phyloP scores from a whole-genome alignment of 306 rosid genomes.

The Oemleria cerasiformis region DNA sequence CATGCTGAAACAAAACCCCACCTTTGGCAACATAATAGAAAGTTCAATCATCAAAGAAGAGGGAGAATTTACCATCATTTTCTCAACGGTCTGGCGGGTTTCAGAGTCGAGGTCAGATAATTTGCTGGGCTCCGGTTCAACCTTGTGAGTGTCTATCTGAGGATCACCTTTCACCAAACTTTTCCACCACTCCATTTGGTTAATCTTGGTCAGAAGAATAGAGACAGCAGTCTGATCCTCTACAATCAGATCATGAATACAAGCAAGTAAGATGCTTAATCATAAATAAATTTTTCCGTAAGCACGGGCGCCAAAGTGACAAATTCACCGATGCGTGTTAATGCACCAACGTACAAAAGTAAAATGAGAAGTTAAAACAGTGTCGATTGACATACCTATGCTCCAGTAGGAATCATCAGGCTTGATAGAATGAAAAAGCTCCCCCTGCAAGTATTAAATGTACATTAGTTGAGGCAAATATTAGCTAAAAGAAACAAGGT shows the following conservation, averaged over 20 bases:
- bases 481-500: not conserved
- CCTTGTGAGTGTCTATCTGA: constrained; percentile 83
- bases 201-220: constrained; percentile 87
- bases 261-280: not conserved
- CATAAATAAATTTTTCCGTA: not conserved
- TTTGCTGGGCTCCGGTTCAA: constrained; percentile 90
- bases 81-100: constrained; percentile 82
- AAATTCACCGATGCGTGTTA: not conserved
- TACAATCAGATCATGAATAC: constrained; percentile 35
- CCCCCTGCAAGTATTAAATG: constrained; percentile 49
- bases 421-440: constrained; percentile 54
- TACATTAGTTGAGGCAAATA: constrained; percentile 12
- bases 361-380: not conserved
- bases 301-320: not conserved
- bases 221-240: constrained; percentile 80
- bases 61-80: constrained; percentile 72
- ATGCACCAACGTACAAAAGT: not conserved
- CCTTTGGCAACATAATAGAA: not conserved
- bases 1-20: not conserved
- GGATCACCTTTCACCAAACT: constrained; percentile 86
- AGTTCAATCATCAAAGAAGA: not conserved
- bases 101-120: constrained; percentile 86
- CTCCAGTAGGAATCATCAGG: constrained; percentile 94
- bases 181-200: constrained; percentile 99
- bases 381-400: constrained; percentile 50